A percentile compares a stretch with the other conserved stretches of the same genome.
Conservation (phyloP, 2,329 filamentous ascomycete genomes). For the Pyricularia pennisetigena region DNA sequence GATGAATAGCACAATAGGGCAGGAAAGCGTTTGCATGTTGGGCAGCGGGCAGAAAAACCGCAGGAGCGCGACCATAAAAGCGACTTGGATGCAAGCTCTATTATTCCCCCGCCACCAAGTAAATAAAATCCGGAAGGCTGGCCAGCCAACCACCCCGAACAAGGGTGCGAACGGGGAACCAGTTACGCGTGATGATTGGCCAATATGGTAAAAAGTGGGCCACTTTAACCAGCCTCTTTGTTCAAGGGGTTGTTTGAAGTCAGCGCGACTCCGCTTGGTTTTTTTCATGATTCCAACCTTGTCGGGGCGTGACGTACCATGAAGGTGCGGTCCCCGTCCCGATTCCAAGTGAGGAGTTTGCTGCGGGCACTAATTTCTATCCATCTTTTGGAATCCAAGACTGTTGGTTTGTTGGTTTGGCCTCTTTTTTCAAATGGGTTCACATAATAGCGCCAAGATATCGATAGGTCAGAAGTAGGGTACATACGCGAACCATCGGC, state of each 20-base stretch:
- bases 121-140: slow-evolving; percentile 22
- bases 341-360: neutral
- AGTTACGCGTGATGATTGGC: neutral
- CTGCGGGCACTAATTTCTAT: no score
- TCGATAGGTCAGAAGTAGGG: no score
- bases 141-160: slow-evolving; percentile 8
- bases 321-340: neutral
- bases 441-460: no score
- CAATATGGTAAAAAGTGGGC: neutral
- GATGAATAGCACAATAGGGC: neutral
- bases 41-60: neutral
- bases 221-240: neutral
- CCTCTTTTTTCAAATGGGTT: no score
- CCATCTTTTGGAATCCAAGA: no score
- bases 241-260: neutral
- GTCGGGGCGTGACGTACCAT: neutral
- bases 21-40: neutral
- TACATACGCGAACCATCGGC: no score
- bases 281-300: neutral
- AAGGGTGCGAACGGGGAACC: neutral
- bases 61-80: neutral
- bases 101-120: slow-evolving; percentile 36
- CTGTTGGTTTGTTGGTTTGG: no score
- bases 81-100: neutral
- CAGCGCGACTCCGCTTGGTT: neutral